These are phyloP conservation scores for Cystobasidiaceae sp. DNA, from an alignment of 1,284 basidiomycete species.

Conservation along the genomic window DNA sequence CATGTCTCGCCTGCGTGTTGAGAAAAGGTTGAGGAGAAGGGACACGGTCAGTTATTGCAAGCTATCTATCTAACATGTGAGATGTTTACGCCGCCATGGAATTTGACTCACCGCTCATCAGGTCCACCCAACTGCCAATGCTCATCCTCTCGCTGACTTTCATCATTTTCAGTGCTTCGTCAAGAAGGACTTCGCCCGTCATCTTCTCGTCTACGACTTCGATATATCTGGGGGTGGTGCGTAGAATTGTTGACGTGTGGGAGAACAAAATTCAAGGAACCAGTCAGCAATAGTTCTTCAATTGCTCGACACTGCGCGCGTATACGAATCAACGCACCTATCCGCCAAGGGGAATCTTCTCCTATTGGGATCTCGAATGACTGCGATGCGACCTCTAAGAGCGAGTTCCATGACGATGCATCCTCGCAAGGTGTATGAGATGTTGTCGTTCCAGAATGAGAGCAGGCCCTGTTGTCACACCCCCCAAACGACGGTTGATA, in stretches of 20 bases:
- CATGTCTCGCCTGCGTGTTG: constrained; percentile 81
- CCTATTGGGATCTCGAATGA: constrained; percentile 75
- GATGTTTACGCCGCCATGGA: neutral
- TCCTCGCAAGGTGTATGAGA: constrained; percentile 87
- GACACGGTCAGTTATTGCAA: neutral
- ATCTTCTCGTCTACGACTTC: constrained; percentile 85
- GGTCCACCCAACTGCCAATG: constrained; percentile 88
- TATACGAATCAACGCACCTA: constrained; percentile 47
- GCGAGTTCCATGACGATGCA: constrained; percentile 94
- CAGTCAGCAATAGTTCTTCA: neutral
- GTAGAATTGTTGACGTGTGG: neutral
- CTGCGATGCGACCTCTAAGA: constrained; percentile 77
- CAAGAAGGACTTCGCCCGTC: constrained; percentile 90
- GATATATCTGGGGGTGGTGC: constrained; percentile 53
- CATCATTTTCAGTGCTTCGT: constrained; percentile 94
- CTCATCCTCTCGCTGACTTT: constrained; percentile 70
- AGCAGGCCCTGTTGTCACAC: constrained; percentile 48
- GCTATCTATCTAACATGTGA: constrained; percentile 10
- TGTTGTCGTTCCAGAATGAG: constrained; percentile 97
- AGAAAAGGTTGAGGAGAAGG: neutral
- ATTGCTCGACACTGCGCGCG: neutral
- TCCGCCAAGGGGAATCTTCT: constrained; percentile 71
- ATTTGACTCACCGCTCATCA: constrained; percentile 77
- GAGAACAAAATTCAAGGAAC: neutral
- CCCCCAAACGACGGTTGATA: too few relatives aligned